Evolutionary conservation across 2,329 filamentous ascomycete species (phyloP).

Genomic region (Penicillium sp.): DNA sequence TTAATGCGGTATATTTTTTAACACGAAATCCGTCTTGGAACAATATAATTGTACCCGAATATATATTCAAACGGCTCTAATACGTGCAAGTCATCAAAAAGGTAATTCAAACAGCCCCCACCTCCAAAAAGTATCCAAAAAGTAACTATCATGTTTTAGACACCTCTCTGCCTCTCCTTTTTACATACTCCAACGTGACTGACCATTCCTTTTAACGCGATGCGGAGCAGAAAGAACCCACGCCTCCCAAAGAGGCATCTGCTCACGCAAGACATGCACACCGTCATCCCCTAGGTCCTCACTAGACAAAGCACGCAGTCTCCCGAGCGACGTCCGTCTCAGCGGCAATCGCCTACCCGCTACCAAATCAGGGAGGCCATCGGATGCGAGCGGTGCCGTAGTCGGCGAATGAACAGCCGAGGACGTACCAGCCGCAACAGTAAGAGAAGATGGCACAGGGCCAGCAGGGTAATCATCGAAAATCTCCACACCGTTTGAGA

Average conservation of each 20-base stretch:
- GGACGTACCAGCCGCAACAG: conserved; percentile 14
- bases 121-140: neutral
- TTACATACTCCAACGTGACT: conserved; percentile 2
- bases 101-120: conserved; percentile 13
- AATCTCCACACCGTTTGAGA: conserved; percentile 14
- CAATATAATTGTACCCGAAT: neutral
- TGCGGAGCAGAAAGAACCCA: conserved; percentile 29
- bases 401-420: neutral
- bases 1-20: neutral
- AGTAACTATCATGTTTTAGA: neutral
- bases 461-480: conserved; percentile 7
- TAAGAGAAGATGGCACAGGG: conserved; percentile 12
- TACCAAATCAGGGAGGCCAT: neutral
- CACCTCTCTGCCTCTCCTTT: neutral
- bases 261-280: conserved; percentile 25
- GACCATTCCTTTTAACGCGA: neutral
- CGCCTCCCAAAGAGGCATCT: conserved; percentile 32
- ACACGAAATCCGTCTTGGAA: neutral
- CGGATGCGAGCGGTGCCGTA: neutral
- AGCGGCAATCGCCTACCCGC: conserved; percentile 7
- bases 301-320: conserved; percentile 21
- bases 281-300: conserved; percentile 35
- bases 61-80: neutral
- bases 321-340: conserved; percentile 16
- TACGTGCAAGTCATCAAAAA: neutral